phyloP scores from a whole-genome alignment of 176 grass and related monocot genomes.

The Carex scoparia region DNA sequence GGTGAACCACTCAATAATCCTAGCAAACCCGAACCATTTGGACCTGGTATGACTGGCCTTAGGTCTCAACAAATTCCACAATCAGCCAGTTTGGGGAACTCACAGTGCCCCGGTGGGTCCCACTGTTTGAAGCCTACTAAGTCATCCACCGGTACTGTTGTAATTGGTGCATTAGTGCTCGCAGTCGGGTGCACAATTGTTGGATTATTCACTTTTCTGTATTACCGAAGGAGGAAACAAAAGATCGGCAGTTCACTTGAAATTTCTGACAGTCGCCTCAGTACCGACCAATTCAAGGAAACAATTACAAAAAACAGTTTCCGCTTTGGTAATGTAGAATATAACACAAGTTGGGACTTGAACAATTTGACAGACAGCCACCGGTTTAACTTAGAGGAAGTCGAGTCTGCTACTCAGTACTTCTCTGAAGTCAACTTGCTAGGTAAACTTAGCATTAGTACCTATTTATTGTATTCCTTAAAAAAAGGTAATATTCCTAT shows the following conservation, averaged over 20 bases:
- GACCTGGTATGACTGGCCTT: conserved; percentile 39
- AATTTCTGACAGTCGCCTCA: conserved; percentile 82
- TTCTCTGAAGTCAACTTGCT: conserved; percentile 91
- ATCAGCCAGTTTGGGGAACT: conserved; percentile 42
- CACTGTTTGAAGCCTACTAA: conserved; percentile 35
- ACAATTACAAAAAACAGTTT: conserved; percentile 62
- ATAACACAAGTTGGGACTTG: conserved; percentile 63
- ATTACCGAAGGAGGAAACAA: conserved; percentile 83
- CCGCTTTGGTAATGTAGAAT: conserved; percentile 78
- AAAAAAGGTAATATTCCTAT: neutral
- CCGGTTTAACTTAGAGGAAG: conserved; percentile 91
- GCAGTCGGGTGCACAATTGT: conserved; percentile 41
- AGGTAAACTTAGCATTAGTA: conserved; percentile 17
- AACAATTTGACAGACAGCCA: conserved; percentile 66
- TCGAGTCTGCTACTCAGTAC: conserved; percentile 91
- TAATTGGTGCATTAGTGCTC: conserved; percentile 47
- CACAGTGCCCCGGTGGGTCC: neutral
- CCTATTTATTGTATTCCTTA: neutral
- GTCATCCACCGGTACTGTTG: conserved; percentile 39
- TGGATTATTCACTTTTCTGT: conserved; percentile 49
- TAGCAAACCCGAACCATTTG: conserved; percentile 82
- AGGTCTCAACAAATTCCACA: conserved; percentile 63
- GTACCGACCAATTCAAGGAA: conserved; percentile 90
- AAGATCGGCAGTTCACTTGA: conserved; percentile 91
- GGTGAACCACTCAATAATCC: conserved; percentile 56